Percentiles rank a stretch among this genome's conserved stretches.
These are phyloP conservation scores for Penicillium paradoxum DNA, from an alignment of 495 filamentous ascomycete genomes.

Conservation along the genomic window DNA sequence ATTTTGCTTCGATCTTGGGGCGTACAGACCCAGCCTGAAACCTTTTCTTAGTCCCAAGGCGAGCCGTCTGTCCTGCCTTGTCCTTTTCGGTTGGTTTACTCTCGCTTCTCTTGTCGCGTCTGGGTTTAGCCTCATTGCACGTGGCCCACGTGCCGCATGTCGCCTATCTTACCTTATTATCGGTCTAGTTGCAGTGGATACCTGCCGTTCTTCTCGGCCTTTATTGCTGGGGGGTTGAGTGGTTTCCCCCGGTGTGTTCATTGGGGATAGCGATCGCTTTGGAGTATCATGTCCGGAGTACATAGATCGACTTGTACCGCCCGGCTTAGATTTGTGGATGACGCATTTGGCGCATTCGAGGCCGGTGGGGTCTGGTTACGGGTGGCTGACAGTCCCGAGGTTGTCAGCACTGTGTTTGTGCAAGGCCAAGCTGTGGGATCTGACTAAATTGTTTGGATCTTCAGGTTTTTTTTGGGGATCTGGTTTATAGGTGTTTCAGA, in stretches of 20 bases:
- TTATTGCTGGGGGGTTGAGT: too few species aligned
- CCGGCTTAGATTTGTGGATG: too few species aligned
- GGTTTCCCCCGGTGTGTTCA: background rate
- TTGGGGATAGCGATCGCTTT: background rate
- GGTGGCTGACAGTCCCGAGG: conserved; percentile 8
- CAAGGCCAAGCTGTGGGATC: conserved; percentile 4
- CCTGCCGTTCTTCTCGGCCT: background rate
- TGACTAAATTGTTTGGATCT: background rate
- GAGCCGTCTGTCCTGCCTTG: background rate
- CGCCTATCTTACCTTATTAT: conserved; percentile 23
- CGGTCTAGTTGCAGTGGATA: conserved; percentile 9
- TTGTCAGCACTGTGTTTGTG: conserved; percentile 27
- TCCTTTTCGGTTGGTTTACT: too few species aligned
- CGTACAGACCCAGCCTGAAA: conserved; percentile 4
- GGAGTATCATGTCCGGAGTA: background rate
- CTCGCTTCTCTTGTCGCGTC: background rate
- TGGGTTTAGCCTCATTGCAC: conserved; percentile 13
- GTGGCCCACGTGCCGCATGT: conserved; percentile 26
- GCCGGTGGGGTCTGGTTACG: background rate
- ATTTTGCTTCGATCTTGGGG: background rate
- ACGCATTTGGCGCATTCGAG: background rate
- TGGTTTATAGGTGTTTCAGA: background rate
- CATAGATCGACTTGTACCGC: background rate
- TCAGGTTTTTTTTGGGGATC: background rate
- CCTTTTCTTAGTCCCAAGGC: background rate